phyloP scores from a whole-genome alignment of 2,329 filamentous ascomycete genomes.

The Talaromyces piceae region DNA sequence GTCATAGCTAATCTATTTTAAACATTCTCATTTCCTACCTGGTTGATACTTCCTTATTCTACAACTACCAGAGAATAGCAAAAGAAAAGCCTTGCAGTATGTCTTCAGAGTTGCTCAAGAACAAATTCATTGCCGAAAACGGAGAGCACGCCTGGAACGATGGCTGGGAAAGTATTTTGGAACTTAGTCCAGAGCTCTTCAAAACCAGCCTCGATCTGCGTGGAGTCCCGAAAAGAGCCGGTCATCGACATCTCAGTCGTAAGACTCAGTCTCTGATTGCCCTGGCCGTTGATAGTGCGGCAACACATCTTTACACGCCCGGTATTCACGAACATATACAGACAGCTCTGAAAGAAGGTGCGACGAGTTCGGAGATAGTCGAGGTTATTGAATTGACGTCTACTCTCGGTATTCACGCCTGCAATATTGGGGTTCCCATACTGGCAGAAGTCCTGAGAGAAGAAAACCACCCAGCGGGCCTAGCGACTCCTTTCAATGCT shows the following conservation, averaged over 20 bases:
- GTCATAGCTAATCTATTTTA: neutral
- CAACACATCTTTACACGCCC: constrained; percentile 40
- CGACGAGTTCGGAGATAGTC: constrained; percentile 36
- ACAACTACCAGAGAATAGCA: too few relatives aligned
- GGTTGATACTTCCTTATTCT: neutral
- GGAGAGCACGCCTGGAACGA: constrained; percentile 2
- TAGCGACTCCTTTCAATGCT: constrained; percentile 30
- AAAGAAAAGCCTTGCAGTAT: too few relatives aligned
- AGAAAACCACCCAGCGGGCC: constrained; percentile 19
- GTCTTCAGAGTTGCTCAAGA: neutral
- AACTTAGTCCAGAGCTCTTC: constrained; percentile 3
- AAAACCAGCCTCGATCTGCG: neutral
- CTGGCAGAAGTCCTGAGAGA: constrained; percentile 42
- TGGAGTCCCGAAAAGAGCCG: constrained; percentile 1
- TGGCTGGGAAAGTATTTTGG: constrained; percentile 1
- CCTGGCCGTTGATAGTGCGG: constrained; percentile 34
- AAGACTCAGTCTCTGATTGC: constrained; percentile 3
- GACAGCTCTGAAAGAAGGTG: constrained; percentile 35
- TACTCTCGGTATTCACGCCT: constrained; percentile 42
- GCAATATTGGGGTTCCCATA: constrained; percentile 41
- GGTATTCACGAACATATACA: constrained; percentile 36
- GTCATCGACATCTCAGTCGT: neutral
- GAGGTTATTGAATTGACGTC: constrained; percentile 40
- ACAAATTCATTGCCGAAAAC: constrained; percentile 1
- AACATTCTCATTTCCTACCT: neutral